Evolutionary conservation across 441 rosid genomes (phyloP).

Genomic region (Pelargonium citronellum): DNA sequence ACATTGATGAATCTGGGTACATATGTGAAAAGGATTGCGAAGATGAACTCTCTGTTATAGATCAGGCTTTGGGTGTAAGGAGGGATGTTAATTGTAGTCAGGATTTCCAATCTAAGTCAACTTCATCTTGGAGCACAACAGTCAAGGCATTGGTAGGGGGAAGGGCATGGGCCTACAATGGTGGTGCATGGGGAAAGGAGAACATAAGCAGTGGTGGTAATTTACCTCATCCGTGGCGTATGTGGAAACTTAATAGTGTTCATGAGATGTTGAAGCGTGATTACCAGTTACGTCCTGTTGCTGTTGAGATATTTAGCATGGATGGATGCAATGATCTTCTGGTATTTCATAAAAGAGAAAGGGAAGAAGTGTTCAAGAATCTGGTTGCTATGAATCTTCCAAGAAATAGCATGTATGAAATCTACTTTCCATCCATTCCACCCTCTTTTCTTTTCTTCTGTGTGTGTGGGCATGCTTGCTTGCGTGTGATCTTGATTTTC

Average conservation of each 20-base stretch:
- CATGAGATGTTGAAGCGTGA: constrained; percentile 99
- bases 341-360: constrained; percentile 97
- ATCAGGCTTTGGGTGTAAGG: constrained; percentile 99
- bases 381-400: constrained; percentile 97
- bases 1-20: constrained; percentile 74
- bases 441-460: constrained; percentile 3
- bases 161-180: constrained; percentile 99
- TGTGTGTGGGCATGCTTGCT: background rate
- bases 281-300: constrained; percentile 99
- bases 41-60: constrained; percentile 98
- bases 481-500: background rate
- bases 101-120: constrained; percentile 91
- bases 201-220: constrained; percentile 68
- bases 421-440: constrained; percentile 18
- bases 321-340: constrained; percentile 99
- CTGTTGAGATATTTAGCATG: constrained; percentile 99
- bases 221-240: constrained; percentile 93
- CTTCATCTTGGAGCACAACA: constrained; percentile 63
- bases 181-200: constrained; percentile 99
- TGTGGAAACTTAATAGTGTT: constrained; percentile 98
- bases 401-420: constrained; percentile 86
- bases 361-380: constrained; percentile 99
- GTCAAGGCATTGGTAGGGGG: constrained; percentile 75
- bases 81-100: constrained; percentile 62
- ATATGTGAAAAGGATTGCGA: constrained; percentile 96